These are phyloP conservation scores for Phytophthora cryptogea DNA, from an alignment of 352 stramenopile species.

Conservation along the genomic window DNA sequence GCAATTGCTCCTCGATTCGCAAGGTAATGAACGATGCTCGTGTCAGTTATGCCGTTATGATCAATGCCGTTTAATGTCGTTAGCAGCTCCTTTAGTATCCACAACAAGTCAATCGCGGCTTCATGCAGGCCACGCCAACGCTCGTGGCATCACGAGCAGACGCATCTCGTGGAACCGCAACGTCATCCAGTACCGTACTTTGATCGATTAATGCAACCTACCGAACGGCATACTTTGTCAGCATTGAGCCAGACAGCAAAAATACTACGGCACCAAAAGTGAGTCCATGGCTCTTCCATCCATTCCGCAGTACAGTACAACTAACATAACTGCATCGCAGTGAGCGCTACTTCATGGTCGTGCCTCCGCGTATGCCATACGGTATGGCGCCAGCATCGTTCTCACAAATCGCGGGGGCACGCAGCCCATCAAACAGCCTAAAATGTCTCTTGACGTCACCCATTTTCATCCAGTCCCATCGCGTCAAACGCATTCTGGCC, in stretches of 20 bases:
- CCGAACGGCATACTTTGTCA: not conserved
- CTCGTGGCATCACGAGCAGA: not conserved
- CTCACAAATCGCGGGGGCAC: slow-evolving; percentile 1
- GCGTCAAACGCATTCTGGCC: not conserved
- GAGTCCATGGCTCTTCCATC: not conserved
- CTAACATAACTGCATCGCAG: too few relatives aligned
- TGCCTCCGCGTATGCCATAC: too few relatives aligned
- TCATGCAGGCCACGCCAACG: not conserved
- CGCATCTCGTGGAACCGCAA: slow-evolving; percentile 8
- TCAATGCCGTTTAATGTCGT: too few relatives aligned
- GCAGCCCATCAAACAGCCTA: not conserved
- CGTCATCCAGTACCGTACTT: slow-evolving; percentile 7
- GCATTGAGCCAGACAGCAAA: not conserved
- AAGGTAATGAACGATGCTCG: not conserved
- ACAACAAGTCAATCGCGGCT: not conserved
- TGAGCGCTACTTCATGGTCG: too few relatives aligned
- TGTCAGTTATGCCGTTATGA: not conserved
- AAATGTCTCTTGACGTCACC: not conserved
- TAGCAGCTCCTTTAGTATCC: too few relatives aligned
- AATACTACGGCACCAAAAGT: not conserved
- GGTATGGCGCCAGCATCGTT: slow-evolving; percentile 2
- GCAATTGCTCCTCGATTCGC: too few relatives aligned
- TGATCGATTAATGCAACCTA: not conserved
- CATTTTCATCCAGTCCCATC: slow-evolving; percentile 6
- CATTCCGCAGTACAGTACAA: too few relatives aligned